Base-by-base conservation (phyloP, 345 rosid species). In the Pugionium dolabratum region DNA sequence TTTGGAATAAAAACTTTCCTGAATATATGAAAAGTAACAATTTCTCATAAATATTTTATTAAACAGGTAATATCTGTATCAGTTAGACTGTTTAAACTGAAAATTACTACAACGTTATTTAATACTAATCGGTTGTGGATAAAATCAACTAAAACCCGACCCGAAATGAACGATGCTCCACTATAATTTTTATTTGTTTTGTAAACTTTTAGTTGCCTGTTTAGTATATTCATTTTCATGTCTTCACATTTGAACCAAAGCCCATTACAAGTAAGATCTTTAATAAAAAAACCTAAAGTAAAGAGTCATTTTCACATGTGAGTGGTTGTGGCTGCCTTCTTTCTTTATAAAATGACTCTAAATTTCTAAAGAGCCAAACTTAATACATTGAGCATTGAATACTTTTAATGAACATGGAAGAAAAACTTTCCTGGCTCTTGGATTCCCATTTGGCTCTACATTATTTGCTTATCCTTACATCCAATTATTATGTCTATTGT, bases 301-400 rank as follows among this genome's bases (percentile, higher is more conserved):
- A 53, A 31, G 26, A 44, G 77, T 66, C 77, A 37, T 67, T 73
- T 73, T 73, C 77, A 48, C 46, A 9, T 34, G 71, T 49, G 9
- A 65, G 66, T 73, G 72, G 67, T 55, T 67, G 66, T 73, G 72
- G 67, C 62, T 67, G 55, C 6, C 40, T 4, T 6, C n/a, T 60
- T 66, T 67, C 57, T 66, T 52, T 59, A 53, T 60, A 39, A 18
- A 18, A 56, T 35, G 77, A 67, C 77, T 73, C 56, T 53, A 66
- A 73, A 67, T 73, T 46, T 53, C 77, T 41, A 73, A 67, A 73
- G 73, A 73, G 77, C 72, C 77, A 73, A 66, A 58, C 55, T 43
- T 67, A 34, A 44, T 45, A 67, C 50, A 53, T 66, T 45, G 54
- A 45, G 63, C 54, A 63, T 60, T 57, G 44, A 33, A 18, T 18